These are phyloP conservation scores for Podospora bellae-mahoneyi DNA, from an alignment of 495 filamentous ascomycete species.

Conservation along the genomic window DNA sequence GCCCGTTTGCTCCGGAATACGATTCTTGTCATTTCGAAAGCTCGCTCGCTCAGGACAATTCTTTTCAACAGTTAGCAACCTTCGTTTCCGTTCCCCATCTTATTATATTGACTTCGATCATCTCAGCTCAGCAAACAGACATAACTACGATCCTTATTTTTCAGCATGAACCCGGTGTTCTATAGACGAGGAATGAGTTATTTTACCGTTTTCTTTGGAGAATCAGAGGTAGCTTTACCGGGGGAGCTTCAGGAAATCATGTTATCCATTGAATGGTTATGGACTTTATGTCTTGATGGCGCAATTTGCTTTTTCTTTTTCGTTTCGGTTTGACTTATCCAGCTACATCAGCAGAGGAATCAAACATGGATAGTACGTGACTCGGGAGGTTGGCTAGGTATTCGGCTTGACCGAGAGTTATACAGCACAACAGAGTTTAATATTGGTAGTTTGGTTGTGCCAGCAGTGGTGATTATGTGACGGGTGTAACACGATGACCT, in stretches of 20 bases:
- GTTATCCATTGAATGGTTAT: neutral
- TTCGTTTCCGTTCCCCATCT: neutral
- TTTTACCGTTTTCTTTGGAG: neutral
- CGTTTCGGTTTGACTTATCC: conserved; percentile 2
- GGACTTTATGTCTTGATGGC: neutral
- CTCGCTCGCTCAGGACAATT: neutral
- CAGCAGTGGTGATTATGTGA: neutral
- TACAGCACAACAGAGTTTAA: neutral
- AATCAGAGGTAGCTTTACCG: neutral
- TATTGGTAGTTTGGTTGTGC: neutral
- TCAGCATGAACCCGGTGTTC: neutral
- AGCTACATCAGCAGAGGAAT: conserved; percentile 3
- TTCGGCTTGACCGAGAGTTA: neutral
- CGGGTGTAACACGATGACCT: neutral
- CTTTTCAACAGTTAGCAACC: neutral
- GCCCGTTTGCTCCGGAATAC: neutral
- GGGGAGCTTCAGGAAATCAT: neutral
- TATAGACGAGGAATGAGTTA: neutral
- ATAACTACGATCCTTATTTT: neutral
- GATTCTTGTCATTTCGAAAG: neutral
- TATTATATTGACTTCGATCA: neutral
- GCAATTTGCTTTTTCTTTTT: neutral
- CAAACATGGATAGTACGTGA: neutral
- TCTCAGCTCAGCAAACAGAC: neutral
- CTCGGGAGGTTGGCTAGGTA: neutral